Conservation (phyloP, 164 flowering plant species). For the Macadamia integrifolia region DNA sequence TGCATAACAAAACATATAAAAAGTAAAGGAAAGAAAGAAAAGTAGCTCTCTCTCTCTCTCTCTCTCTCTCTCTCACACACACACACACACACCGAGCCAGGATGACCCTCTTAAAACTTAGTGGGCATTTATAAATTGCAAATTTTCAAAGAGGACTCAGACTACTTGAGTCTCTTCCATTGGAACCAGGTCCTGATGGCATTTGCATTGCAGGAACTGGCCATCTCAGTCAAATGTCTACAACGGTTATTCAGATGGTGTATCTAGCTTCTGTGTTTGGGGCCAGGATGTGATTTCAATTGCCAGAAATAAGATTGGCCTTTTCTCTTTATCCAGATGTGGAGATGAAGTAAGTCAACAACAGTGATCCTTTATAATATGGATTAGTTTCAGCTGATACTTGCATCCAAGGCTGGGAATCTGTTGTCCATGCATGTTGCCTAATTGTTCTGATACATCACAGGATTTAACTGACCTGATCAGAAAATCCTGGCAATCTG, state of each 20-base stretch:
- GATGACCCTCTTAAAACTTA: too few species aligned
- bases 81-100: too few species aligned
- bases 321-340: slow-evolving; percentile 64
- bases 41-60: too few species aligned
- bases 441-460: not conserved
- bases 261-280: slow-evolving; percentile 81
- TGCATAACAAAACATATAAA: too few species aligned
- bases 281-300: slow-evolving; percentile 91
- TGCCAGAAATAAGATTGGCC: slow-evolving; percentile 75
- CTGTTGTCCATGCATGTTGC: not conserved
- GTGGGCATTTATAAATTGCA: too few species aligned
- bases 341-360: slow-evolving; percentile 51
- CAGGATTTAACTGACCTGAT: too few species aligned
- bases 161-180: not conserved
- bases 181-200: not conserved
- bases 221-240: slow-evolving; percentile 45
- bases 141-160: not conserved
- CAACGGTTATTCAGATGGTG: slow-evolving; percentile 78
- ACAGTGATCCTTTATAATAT: not conserved
- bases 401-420: not conserved
- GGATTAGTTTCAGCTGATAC: not conserved
- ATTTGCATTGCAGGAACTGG: slow-evolving; percentile 46
- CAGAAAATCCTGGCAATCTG: too few species aligned
- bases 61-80: too few species aligned
- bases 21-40: too few species aligned